Evolutionary conservation across 2,329 filamentous ascomycete genomes (phyloP).

Genomic region (Fusarium vanettenii): DNA sequence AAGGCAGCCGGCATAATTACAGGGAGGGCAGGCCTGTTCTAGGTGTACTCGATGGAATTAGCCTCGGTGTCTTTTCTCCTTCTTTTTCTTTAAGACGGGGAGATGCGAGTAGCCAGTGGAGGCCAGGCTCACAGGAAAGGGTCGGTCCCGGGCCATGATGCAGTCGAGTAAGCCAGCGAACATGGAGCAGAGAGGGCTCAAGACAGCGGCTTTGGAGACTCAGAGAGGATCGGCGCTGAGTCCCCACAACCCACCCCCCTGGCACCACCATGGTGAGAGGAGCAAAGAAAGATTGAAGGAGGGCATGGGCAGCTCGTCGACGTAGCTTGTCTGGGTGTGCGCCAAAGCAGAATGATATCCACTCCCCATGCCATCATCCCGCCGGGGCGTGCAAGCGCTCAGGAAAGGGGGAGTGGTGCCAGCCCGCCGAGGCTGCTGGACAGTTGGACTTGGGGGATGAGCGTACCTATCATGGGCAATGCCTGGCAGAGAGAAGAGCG

Average conservation of each 20-base stretch:
- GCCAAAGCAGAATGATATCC: neutral
- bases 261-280: slow-evolving; percentile 39
- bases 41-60: no score
- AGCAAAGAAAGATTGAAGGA: slow-evolving; percentile 40
- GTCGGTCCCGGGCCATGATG: slow-evolving; percentile 6
- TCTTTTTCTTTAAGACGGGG: no score
- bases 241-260: slow-evolving; percentile 35
- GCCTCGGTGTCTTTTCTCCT: no score
- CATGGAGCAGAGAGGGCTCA: slow-evolving; percentile 19
- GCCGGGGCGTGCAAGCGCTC: no score
- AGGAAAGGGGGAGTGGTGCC: no score
- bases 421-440: no score
- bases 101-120: no score
- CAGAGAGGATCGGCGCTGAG: slow-evolving; percentile 39
- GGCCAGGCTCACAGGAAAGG: slow-evolving; percentile 25
- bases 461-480: neutral
- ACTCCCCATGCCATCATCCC: no score
- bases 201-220: slow-evolving; percentile 35
- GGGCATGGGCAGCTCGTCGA: slow-evolving; percentile 25
- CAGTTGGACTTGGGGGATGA: neutral
- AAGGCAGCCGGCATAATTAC: neutral
- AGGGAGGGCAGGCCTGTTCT: neutral
- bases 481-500: no score
- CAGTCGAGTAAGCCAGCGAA: slow-evolving; percentile 9
- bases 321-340: slow-evolving; percentile 43